Base-by-base conservation (phyloP, 1,139 yeast genomes). In the Candida dubliniensis region DNA sequence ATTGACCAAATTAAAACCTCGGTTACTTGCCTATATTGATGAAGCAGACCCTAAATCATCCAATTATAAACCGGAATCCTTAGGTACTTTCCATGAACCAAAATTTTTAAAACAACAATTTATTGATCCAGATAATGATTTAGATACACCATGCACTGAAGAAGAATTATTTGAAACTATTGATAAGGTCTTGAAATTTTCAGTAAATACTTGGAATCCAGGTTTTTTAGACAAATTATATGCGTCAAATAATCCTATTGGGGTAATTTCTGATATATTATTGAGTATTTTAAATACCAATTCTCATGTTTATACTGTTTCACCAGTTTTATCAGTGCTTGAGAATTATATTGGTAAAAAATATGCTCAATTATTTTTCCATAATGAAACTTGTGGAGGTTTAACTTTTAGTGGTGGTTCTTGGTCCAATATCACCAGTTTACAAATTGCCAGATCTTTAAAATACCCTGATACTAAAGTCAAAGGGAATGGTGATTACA, bases 321-420 rank as follows among this genome's bases (percentile, higher is more conserved):
- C 93, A 4, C 96, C 96, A 0, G 89, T 87, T 1, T 68, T 88
- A 47, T 82, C 93, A 1, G 75, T 86, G 23, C 78, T 88, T 46
- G 96, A 88, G 58, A 84, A 84, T 60, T 74, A 74, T 47, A 82
- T 87, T 33, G 81, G 86, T 4, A 76, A 72, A 40, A 79, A 81
- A 45, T 88, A 88, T 58, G 96, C 96, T 3, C 61, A 67, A 40
- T 53, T 84, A 54, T 87, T 84, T 64, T 86, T 75, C 54, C 56
- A 55, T n/a, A 54, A 61, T 38, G 58, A 61, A 13, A 69, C 72
- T 30, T 79, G 91, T 39, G 96, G 96, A 23, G 96, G 96, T 0
- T 69, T 88, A 54, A 88, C 96, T 0, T 86, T 87, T 61, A 79
- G 91, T 29, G 96, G 96, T 11, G 96, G 96, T 0, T 84, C 93